These are phyloP conservation scores for Gossypium lobatum DNA, from an alignment of 441 rosid genomes.

Conservation along the genomic window DNA sequence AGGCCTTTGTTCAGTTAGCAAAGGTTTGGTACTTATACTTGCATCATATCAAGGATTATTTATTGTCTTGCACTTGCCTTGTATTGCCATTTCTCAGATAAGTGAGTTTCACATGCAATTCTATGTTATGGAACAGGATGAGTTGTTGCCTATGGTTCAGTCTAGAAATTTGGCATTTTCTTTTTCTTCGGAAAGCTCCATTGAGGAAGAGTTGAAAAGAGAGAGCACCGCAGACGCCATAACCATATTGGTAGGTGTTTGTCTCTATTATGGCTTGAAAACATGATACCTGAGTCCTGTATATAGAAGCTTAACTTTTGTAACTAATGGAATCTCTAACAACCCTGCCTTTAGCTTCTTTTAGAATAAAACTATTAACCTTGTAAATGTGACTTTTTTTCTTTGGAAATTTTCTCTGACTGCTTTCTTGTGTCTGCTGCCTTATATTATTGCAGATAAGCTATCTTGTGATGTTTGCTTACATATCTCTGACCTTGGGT, in stretches of 20 bases:
- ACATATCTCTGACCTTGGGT: slow-evolving; percentile 88
- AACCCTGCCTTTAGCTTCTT: background rate
- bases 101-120: slow-evolving; percentile 8
- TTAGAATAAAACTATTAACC: background rate
- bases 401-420: background rate
- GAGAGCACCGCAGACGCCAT: slow-evolving; percentile 95
- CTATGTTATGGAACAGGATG: slow-evolving; percentile 49
- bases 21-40: slow-evolving; percentile 48
- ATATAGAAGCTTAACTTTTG: background rate
- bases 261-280: slow-evolving; percentile 2
- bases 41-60: slow-evolving; percentile 5
- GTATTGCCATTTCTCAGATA: slow-evolving; percentile 2
- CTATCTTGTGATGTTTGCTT: slow-evolving; percentile 98
- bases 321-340: background rate
- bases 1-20: slow-evolving; percentile 80
- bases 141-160: slow-evolving; percentile 72
- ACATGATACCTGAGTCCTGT: slow-evolving; percentile 6
- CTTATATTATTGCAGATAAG: slow-evolving; percentile 65
- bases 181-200: slow-evolving; percentile 94
- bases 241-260: slow-evolving; percentile 67
- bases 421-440: slow-evolving; percentile 9
- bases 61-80: background rate
- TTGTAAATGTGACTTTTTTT: background rate
- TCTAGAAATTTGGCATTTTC: slow-evolving; percentile 68
- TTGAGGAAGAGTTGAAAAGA: slow-evolving; percentile 95